phyloP scores from a whole-genome alignment of 1,139 yeast genomes.

The Ogataea hybrid region DNA sequence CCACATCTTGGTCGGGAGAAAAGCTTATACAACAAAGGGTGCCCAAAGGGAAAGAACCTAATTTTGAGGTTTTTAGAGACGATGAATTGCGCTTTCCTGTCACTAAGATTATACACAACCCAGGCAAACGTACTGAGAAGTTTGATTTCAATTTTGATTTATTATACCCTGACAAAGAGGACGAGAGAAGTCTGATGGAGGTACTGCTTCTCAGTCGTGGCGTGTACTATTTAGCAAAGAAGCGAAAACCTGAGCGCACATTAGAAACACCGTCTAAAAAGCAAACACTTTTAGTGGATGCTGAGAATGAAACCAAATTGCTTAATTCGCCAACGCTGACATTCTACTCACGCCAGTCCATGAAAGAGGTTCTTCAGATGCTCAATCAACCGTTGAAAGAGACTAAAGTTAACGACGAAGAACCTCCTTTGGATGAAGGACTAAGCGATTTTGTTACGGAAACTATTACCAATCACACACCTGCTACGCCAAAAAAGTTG shows the following conservation, averaged over 20 bases:
- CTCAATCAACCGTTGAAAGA: constrained; percentile 59
- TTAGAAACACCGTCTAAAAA: constrained; percentile 6
- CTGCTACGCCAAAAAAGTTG: constrained; percentile 9
- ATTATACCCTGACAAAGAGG: constrained; percentile 40
- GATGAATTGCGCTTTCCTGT: constrained; percentile 25
- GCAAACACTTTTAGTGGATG: constrained; percentile 1
- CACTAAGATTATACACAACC: constrained; percentile 44
- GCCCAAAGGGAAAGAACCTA: constrained; percentile 5
- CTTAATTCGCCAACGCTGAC: constrained; percentile 77
- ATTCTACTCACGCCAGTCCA: constrained; percentile 70
- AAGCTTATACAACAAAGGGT: constrained; percentile 39
- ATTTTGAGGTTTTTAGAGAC: constrained; percentile 26
- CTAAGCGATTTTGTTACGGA: constrained; percentile 54
- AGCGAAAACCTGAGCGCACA: constrained; percentile 8
- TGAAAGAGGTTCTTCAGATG: constrained; percentile 72
- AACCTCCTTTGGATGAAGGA: constrained; percentile 32
- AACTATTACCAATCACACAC: constrained; percentile 34
- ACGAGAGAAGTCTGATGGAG: constrained; percentile 17
- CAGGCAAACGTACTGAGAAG: constrained; percentile 64
- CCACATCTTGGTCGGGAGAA: constrained; percentile 72
- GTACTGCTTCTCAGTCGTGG: constrained; percentile 18
- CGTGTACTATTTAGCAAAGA: constrained; percentile 10
- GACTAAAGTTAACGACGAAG: constrained; percentile 18
- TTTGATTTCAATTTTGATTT: constrained; percentile 62
- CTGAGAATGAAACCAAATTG: constrained; percentile 21